Base-by-base conservation (phyloP, 1,284 basidiomycete species). In the Afroboletus lepidellus region DNA sequence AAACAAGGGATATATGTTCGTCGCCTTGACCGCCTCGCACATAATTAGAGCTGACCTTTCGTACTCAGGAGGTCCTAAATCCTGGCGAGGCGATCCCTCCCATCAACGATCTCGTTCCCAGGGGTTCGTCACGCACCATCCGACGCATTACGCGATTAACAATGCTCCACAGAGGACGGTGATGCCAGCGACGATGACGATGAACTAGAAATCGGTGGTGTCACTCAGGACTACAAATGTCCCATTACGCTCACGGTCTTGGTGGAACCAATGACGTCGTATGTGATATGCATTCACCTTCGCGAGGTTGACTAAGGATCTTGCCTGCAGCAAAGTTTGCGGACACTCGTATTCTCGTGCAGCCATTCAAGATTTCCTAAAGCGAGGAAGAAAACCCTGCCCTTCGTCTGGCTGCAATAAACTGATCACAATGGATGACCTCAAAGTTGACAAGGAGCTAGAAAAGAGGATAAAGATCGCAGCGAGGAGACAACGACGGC, bases 121-220 rank as follows among this genome's bases (percentile, higher is more conserved):
- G 73, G 75, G 90, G 90, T 87, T 51, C 24, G 71, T 58, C 33
- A 45, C 44, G 37, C 13, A 23, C 13, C 25, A 34, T 8, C 3
- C 27, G n/a, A 12, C 32, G 42, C 18, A 2, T 20, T 21, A 8
- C 13, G 13, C 23, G 8, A 16, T n/a, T 55, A 27, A 60, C 34
- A 18, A 48, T 42, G 46, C 39, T 46, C 20, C 51, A 48, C 42
- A 86, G 88, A 90, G 76, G 76, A 81, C 32, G 90, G 83, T 13
- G 90, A 92, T 61, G 81, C 78, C 32, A 88, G 84, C 53, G 86
- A 88, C 48, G 85, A 87, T 42, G 87, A 87, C 44, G 88, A 92
- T 34, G 88, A 92, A 9, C 70, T 94, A 21, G 85, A 91, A 68
- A 74, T 93, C 41, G 93, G 92, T 43, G 91, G 90, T 44, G 78